These are phyloP conservation scores for Boletus tomentosulus DNA, from an alignment of 768 basidiomycete genomes.

Conservation along the genomic window DNA sequence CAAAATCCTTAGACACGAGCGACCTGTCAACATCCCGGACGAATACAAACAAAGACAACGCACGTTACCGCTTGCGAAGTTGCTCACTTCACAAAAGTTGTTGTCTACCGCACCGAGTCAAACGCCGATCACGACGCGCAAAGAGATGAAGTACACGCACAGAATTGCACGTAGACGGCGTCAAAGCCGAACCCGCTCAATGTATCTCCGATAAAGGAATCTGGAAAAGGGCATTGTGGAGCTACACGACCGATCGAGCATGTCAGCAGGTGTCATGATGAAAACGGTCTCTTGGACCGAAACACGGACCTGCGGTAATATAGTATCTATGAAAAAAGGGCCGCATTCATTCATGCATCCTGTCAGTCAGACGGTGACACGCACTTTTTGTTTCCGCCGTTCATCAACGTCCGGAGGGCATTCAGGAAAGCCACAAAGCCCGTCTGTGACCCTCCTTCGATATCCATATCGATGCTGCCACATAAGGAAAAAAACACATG, in stretches of 20 bases:
- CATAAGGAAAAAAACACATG: not conserved
- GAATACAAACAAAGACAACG: constrained; percentile 5
- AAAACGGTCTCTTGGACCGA: not conserved
- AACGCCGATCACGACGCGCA: not conserved
- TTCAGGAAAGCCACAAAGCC: constrained; percentile 30
- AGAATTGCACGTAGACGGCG: constrained; percentile 51
- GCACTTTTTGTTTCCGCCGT: constrained; percentile 26
- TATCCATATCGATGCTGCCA: constrained; percentile 41
- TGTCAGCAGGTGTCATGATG: constrained; percentile 2
- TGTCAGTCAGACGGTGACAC: constrained; percentile 5
- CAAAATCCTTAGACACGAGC: constrained; percentile 41
- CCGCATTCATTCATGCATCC: not conserved
- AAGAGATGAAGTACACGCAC: constrained; percentile 12
- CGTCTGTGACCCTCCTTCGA: constrained; percentile 40
- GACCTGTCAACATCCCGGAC: not conserved
- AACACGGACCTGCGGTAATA: constrained; percentile 37
- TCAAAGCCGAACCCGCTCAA: constrained; percentile 43
- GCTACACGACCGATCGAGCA: constrained; percentile 12
- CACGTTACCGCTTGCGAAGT: constrained; percentile 42
- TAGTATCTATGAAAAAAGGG: constrained; percentile 33
- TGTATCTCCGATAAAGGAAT: constrained; percentile 41
- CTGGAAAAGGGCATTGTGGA: constrained; percentile 47
- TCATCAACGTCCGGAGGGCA: constrained; percentile 25
- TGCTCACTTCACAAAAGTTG: constrained; percentile 39
- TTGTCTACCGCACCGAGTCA: constrained; percentile 34